Base-by-base conservation (phyloP, 306 rosid genomes). In the Castanopsis chinensis region DNA sequence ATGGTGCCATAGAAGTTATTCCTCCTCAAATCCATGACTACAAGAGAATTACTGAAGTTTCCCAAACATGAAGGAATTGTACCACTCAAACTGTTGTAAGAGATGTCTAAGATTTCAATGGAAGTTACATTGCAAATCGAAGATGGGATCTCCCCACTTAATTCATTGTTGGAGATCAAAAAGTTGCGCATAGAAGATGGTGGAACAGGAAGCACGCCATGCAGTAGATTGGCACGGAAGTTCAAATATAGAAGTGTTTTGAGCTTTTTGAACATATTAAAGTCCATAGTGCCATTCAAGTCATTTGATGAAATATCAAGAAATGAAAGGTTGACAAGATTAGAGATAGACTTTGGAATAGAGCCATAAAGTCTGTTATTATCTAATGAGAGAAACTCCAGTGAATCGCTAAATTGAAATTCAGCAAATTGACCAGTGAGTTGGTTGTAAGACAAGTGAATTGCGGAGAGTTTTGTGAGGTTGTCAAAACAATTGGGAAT, bases 1-100 rank as follows among this genome's bases (percentile, higher is more conserved):
- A 88, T 14, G 6, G 41, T 58, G 17, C 92, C 89, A 1, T 21
- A 2, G 57, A 88, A 79, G 12, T 35, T 79, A 51, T 88, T 88
- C 14, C 2, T 73, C 23, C 72, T 78, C 20, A 88, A 2, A 74
- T 86, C 88, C 72, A 88, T 27, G 2, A 49, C 80, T 0, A 0
- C 1, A 25, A 88, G 86, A 8, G 0, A 25, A 64, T 27, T 58
- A 54, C 51, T 12, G 12, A 75, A 27, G 27, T 68, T 56, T 51
- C 71, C 74, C 0, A 83, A 2, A 28, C 92, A 82, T 73, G 63
- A 74, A 13, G 88, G 87, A 58, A 82, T 71, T 10, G 20, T 35
- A 18, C 85, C 81, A 71, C 15, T 63, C 17, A 82, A 35, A 2
- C 8, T 74, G 73, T 82, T 82, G 19, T 27, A 56, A 0, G 85